Base-by-base conservation (phyloP, 148 eudicot genomes). In the Rhododendron vialii region DNA sequence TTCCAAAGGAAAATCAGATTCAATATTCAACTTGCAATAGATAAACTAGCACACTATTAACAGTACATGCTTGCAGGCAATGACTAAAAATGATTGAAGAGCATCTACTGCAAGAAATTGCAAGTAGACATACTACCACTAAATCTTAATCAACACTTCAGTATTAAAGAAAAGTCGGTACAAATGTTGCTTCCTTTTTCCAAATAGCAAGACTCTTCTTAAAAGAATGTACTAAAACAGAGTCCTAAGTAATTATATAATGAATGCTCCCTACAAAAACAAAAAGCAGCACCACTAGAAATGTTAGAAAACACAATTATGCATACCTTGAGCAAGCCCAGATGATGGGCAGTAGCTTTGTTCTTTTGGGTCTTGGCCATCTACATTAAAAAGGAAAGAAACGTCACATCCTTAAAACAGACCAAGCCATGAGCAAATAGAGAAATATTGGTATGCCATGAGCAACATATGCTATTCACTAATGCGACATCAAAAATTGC, bases 351-450 rank as follows among this genome's bases (percentile, higher is more conserved):
- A 81, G 99, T 97, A 69, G 99, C 99, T 91, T 97, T 97, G 87
- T 97, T 97, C 92, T 97, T 97, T 89, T 97, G 99, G 43, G 99
- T 97, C 90, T 89, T 93, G 78, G 99, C 98, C 99, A 97, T 97
- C 99, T 97, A 91, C 83, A 86, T 78, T 51, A 86, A 81, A 84
- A 43, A 88, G 20, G 20, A 47, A 47, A 61, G 69, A 77, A 78
- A 82, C n/a, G 5, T 75, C 48, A 75, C 26, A 71, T 71, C 57
- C 48, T 41, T 88, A 26, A 38, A 78, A 65, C 17, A 74, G 47
- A 61, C 38, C 38, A 82, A 33, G 48, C 9, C 43, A 59, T 51
- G 77, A 65, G 45, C 26, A 80, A 67, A 65, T 80, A n/a, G 57
- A 53, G 45, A 77, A 57, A 43, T 8, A n/a, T n/a, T 38, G 24